Conservation (phyloP, 768 basidiomycete species). For the Mycena galopus region DNA sequence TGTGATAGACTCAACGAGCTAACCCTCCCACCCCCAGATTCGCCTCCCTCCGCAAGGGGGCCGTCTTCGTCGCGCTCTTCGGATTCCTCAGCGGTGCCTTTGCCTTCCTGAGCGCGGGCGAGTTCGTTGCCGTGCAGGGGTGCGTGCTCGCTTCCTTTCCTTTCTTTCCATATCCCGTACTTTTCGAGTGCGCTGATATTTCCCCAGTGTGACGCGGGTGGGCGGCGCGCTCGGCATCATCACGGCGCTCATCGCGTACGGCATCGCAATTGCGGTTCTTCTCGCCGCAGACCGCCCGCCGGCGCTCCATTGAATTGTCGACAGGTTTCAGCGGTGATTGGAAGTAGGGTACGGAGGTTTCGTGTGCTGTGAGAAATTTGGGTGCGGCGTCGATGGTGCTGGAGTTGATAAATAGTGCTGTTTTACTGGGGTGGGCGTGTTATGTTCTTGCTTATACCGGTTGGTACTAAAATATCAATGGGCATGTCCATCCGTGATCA, state of each 20-base stretch:
- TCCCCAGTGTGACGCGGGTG: constrained; percentile 38
- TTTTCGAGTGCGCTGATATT: constrained; percentile 22
- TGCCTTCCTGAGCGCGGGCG: constrained; percentile 31
- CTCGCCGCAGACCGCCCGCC: constrained; percentile 43
- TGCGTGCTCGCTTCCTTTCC: constrained; percentile 29
- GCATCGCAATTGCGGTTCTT: constrained; percentile 44
- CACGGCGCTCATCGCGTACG: constrained; percentile 46
- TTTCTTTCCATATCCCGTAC: constrained; percentile 15
- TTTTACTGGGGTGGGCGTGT: neutral
- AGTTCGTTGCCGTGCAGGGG: constrained; percentile 39
- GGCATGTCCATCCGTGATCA: neutral
- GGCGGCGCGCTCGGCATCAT: constrained; percentile 46
- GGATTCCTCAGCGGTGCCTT: constrained; percentile 39
- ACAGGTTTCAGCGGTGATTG: constrained; percentile 30
- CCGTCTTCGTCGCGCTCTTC: constrained; percentile 40
- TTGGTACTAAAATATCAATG: too few species aligned
- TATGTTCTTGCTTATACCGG: too few species aligned
- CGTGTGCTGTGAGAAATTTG: constrained; percentile 16
- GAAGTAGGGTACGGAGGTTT: constrained; percentile 3
- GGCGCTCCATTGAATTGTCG: constrained; percentile 41
- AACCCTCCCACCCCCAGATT: constrained; percentile 24
- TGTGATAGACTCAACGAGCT: constrained; percentile 24
- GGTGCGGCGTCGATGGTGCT: constrained; percentile 1
- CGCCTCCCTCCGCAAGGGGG: constrained; percentile 38
- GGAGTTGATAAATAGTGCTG: neutral